Evolutionary conservation across 73 alveolate species (phyloP).

Genomic region (Stentor roeselii): DNA sequence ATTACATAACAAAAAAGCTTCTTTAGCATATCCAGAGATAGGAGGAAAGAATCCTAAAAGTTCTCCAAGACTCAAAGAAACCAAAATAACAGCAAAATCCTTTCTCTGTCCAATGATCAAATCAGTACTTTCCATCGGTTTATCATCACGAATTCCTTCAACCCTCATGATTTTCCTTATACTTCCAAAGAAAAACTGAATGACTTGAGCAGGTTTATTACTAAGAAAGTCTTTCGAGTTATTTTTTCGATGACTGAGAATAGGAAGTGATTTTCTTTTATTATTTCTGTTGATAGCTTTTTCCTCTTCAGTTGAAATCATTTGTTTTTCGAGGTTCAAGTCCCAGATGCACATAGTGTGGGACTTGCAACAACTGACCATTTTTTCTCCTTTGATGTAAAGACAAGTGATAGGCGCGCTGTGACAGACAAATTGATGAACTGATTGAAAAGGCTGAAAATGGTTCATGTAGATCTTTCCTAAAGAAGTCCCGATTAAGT

Average conservation of each 20-base stretch:
- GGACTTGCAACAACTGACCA: slow-evolving; percentile 16
- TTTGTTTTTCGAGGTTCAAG: not conserved
- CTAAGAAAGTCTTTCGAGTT: not conserved
- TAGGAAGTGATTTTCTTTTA: not conserved
- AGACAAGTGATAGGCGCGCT: not conserved
- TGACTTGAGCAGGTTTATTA: not conserved
- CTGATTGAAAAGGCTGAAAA: not conserved
- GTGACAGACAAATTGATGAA: not conserved
- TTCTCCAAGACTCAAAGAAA: not conserved
- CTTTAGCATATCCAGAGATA: not conserved
- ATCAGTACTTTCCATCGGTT: not conserved
- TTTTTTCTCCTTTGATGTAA: not conserved
- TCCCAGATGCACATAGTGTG: slow-evolving; percentile 8
- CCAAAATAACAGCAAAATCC: not conserved
- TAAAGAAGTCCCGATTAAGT: slow-evolving; percentile 12
- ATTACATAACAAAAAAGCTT: not conserved
- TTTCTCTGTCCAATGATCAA: not conserved
- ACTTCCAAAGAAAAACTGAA: not conserved
- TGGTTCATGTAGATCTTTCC: not conserved
- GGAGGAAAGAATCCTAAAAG: not conserved
- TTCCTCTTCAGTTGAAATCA: not conserved
- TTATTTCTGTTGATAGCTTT: not conserved
- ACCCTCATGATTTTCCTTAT: not conserved
- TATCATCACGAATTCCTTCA: not conserved
- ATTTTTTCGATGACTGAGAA: not conserved